A percentile compares a stretch with the other conserved stretches of the same genome.
These are phyloP conservation scores for Pichia sp. DNA, from an alignment of 1,139 yeast genomes.

Conservation along the genomic window DNA sequence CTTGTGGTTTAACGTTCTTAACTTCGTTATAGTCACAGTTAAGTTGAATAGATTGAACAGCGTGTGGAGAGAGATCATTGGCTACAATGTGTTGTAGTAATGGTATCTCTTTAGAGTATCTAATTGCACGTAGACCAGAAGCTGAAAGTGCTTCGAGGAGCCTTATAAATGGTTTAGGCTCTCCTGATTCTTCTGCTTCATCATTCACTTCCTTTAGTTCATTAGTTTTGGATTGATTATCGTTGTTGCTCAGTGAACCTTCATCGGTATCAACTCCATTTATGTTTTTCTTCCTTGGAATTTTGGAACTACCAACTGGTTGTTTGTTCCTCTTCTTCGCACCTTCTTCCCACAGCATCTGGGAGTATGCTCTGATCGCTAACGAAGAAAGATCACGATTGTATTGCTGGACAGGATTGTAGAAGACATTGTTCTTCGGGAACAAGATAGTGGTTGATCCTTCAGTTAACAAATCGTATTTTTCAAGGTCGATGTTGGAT, in stretches of 20 bases:
- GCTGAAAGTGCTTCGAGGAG: conserved; percentile 91
- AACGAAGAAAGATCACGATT: conserved; percentile 84
- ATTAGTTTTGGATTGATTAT: not conserved
- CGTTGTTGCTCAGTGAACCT: too few relatives aligned
- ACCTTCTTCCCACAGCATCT: conserved; percentile 39
- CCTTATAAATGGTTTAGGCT: conserved; percentile 32
- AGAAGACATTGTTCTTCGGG: conserved; percentile 78
- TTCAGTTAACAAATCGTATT: conserved; percentile 36
- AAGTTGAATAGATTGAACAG: conserved; percentile 72
- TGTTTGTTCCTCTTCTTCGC: conserved; percentile 26
- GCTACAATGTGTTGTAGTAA: conserved; percentile 67
- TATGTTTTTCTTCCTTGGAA: conserved; percentile 18
- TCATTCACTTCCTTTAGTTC: conserved; percentile 9
- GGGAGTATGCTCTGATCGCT: conserved; percentile 82
- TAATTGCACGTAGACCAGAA: conserved; percentile 85
- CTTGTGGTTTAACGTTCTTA: conserved; percentile 50
- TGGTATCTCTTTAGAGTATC: conserved; percentile 89
- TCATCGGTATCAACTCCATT: conserved; percentile 21
- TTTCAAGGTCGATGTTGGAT: conserved; percentile 5
- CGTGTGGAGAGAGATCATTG: conserved; percentile 78
- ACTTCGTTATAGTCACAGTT: conserved; percentile 66
- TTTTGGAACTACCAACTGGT: conserved; percentile 17
- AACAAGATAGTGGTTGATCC: conserved; percentile 77
- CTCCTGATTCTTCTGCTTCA: conserved; percentile 12
- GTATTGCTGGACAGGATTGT: conserved; percentile 94